These are phyloP conservation scores for Candida endomychidarum DNA, from an alignment of 805 yeast species.

Conservation along the genomic window DNA sequence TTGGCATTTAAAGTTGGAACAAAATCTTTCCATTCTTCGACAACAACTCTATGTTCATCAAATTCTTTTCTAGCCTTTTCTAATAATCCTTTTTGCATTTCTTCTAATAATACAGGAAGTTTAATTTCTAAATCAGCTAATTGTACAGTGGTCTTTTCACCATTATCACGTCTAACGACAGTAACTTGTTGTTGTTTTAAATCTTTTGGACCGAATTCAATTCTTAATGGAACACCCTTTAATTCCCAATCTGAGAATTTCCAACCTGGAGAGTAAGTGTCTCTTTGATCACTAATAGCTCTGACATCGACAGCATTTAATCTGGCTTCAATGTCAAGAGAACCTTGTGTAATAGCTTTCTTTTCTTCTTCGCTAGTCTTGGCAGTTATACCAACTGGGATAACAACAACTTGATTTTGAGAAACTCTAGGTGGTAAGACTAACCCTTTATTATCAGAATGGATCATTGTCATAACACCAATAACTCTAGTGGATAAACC, in stretches of 20 bases:
- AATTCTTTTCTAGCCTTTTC: constrained; percentile 76
- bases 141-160: constrained; percentile 67
- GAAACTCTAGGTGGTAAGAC: constrained; percentile 98
- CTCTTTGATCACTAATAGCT: constrained; percentile 84
- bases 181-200: constrained; percentile 73
- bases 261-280: constrained; percentile 97
- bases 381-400: constrained; percentile 93
- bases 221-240: constrained; percentile 90
- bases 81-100: constrained; percentile 75
- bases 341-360: constrained; percentile 65
- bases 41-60: constrained; percentile 80
- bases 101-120: constrained; percentile 76
- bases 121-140: constrained; percentile 57
- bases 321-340: constrained; percentile 63
- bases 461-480: constrained; percentile 99
- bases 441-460: constrained; percentile 97
- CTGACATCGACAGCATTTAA: constrained; percentile 66
- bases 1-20: constrained; percentile 89
- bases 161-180: constrained; percentile 91
- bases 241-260: constrained; percentile 96
- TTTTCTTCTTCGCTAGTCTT: constrained; percentile 80
- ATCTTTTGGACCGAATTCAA: constrained; percentile 97
- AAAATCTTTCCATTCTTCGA: constrained; percentile 86
- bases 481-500: constrained; percentile 97
- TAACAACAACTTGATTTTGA: constrained; percentile 84